Evolutionary conservation across 176 grass and related monocot genomes (phyloP).

Genomic region (Aegilops umbellulata): DNA sequence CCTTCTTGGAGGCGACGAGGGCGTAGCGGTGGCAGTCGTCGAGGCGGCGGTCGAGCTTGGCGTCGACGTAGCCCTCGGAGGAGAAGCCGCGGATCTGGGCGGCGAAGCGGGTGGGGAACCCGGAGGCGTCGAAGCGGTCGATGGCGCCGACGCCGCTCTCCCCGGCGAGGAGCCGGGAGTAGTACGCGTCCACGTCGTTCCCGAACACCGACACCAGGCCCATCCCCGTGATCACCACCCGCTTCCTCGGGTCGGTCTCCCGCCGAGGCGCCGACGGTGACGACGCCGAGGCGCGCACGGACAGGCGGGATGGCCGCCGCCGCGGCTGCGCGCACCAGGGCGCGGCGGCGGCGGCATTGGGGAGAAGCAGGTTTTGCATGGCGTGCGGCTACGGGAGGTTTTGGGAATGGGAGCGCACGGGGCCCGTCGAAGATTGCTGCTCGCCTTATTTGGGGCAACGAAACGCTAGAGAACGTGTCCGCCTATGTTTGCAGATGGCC

Average conservation of each 20-base stretch:
- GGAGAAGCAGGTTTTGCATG: neutral
- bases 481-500: neutral
- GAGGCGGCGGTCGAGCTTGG: constrained; percentile 33
- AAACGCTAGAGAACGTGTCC: neutral
- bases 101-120: constrained; percentile 30
- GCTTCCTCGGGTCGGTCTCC: constrained; percentile 55
- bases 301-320: neutral
- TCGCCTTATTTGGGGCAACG: neutral
- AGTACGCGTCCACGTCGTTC: constrained; percentile 40
- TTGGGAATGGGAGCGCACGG: neutral
- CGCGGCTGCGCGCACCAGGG: neutral
- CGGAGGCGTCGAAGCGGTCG: constrained; percentile 35
- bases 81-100: constrained; percentile 48
- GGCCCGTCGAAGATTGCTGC: neutral
- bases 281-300: neutral
- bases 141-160: constrained; percentile 31
- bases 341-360: neutral
- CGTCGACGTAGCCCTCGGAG: constrained; percentile 41
- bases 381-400: neutral
- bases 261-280: neutral
- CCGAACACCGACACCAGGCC: constrained; percentile 61
- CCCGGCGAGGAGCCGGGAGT: constrained; percentile 37
- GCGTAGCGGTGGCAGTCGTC: constrained; percentile 50
- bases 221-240: constrained; percentile 53
- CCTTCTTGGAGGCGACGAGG: constrained; percentile 50